phyloP scores from a whole-genome alignment of 2,329 filamentous ascomycete genomes.

The Pestalotiopsis sp. region DNA sequence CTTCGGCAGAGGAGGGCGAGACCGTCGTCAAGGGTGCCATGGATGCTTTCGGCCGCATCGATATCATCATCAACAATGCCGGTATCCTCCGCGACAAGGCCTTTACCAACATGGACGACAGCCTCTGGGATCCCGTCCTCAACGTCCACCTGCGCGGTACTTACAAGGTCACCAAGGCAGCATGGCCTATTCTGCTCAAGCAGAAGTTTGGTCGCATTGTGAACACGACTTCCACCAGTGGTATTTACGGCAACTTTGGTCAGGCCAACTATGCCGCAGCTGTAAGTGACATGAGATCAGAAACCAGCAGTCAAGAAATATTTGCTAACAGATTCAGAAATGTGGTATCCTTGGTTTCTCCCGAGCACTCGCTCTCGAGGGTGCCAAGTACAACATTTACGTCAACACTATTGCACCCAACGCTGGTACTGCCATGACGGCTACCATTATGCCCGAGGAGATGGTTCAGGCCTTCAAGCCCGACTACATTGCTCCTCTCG shows the following conservation, averaged over 20 bases:
- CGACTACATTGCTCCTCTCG: slow-evolving; percentile 93
- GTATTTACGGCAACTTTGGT: slow-evolving; percentile 99
- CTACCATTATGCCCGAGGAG: slow-evolving; percentile 92
- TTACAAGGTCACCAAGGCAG: slow-evolving; percentile 95
- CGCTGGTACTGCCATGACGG: slow-evolving; percentile 93
- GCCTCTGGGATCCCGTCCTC: slow-evolving; percentile 88
- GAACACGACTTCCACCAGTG: slow-evolving; percentile 95
- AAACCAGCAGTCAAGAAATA: slow-evolving; percentile 10
- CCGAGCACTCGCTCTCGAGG: slow-evolving; percentile 88
- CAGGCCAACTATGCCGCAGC: slow-evolving; percentile 96
- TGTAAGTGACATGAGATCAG: slow-evolving; percentile 49
- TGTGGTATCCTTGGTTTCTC: slow-evolving; percentile 94
- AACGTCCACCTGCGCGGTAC: slow-evolving; percentile 93
- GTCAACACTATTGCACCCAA: slow-evolving; percentile 99
- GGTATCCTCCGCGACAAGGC: slow-evolving; percentile 98
- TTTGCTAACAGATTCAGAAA: slow-evolving; percentile 57
- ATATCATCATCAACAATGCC: slow-evolving; percentile 97
- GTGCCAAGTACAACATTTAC: slow-evolving; percentile 95
- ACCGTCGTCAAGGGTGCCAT: slow-evolving; percentile 90
- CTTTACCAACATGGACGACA: slow-evolving; percentile 96
- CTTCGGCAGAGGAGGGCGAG: slow-evolving; percentile 90
- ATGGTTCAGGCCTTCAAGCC: slow-evolving; percentile 99
- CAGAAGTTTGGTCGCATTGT: slow-evolving; percentile 97
- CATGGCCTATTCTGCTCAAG: slow-evolving; percentile 96
- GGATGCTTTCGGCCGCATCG: slow-evolving; percentile 89